Evolutionary conservation across 768 basidiomycete species (phyloP).

Genomic region (Mycena rosella): DNA sequence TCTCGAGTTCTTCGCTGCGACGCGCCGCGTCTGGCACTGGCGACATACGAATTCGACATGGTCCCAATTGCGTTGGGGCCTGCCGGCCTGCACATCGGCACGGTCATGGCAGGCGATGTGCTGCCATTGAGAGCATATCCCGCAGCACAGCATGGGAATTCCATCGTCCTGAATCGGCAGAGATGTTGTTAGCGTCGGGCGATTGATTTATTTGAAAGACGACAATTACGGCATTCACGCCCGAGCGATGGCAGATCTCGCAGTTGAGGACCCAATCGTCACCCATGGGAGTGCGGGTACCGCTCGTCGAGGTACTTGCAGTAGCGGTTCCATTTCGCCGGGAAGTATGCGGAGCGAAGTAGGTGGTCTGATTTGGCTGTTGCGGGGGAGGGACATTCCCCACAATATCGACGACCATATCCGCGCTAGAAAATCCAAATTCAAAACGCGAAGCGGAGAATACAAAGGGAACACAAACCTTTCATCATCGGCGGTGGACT

Average conservation of each 20-base stretch:
- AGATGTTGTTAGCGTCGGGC: constrained; percentile 20
- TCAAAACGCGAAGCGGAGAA: background rate
- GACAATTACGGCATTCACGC: constrained; percentile 73
- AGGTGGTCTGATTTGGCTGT: constrained; percentile 14
- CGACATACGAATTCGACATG: constrained; percentile 85
- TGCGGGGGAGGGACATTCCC: constrained; percentile 22
- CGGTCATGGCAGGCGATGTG: constrained; percentile 89
- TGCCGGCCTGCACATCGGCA: constrained; percentile 73
- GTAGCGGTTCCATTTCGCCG: constrained; percentile 38
- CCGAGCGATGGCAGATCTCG: constrained; percentile 82
- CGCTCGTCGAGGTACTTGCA: constrained; percentile 47
- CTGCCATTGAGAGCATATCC: constrained; percentile 88
- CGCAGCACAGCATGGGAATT: constrained; percentile 84
- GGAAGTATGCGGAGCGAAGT: background rate
- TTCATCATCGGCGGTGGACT: constrained; percentile 45
- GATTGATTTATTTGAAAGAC: background rate
- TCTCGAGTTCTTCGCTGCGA: constrained; percentile 19
- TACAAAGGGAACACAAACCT: constrained; percentile 24
- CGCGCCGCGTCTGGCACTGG: constrained; percentile 58
- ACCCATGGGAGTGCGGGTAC: constrained; percentile 64
- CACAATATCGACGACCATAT: constrained; percentile 31
- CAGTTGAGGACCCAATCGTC: constrained; percentile 92
- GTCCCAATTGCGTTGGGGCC: constrained; percentile 84
- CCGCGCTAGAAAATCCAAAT: constrained; percentile 7
- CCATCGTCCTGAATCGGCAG: constrained; percentile 76